Evolutionary conservation across 208 protist genomes (phyloP).

Genomic region (Crithidia brevicula): DNA sequence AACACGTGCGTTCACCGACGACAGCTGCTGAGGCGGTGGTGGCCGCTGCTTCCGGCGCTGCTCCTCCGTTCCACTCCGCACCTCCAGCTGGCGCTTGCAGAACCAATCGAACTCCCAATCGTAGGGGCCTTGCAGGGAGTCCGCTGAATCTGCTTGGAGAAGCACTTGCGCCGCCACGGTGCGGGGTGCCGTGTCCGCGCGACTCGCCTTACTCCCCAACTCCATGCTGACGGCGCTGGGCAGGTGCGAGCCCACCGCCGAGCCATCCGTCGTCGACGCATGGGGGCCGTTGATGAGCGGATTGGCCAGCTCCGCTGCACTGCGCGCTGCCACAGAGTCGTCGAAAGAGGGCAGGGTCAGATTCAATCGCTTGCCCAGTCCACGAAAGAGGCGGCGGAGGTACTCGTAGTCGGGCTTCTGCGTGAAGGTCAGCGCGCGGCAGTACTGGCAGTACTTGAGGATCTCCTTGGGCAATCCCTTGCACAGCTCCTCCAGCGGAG

Average conservation of each 20-base stretch:
- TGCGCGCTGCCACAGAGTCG: background rate
- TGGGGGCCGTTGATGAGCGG: constrained; percentile 9
- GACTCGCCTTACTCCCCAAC: constrained; percentile 20
- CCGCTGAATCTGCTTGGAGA: constrained; percentile 22
- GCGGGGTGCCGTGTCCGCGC: constrained; percentile 8
- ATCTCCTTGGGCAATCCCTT: constrained; percentile 68
- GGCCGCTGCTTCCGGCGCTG: constrained; percentile 9
- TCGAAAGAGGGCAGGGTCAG: constrained; percentile 24
- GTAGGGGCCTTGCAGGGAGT: constrained; percentile 47
- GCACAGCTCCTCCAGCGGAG: constrained; percentile 71
- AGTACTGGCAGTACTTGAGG: constrained; percentile 77
- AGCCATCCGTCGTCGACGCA: constrained; percentile 1
- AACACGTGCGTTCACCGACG: background rate
- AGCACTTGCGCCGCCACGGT: constrained; percentile 28
- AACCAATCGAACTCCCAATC: constrained; percentile 91
- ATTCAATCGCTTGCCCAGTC: constrained; percentile 39
- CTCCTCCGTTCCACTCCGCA: constrained; percentile 28
- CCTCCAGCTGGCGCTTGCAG: constrained; percentile 68
- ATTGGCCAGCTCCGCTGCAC: constrained; percentile 14
- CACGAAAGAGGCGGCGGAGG: constrained; percentile 72
- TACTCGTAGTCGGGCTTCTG: constrained; percentile 83
- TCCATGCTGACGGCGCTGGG: constrained; percentile 19
- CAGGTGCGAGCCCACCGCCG: constrained; percentile 15
- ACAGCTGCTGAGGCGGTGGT: background rate
- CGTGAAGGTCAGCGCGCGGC: constrained; percentile 72